Percentiles rank a stretch among this genome's conserved stretches.
These are phyloP conservation scores for Vachellia collinsii DNA, from an alignment of 306 rosid species.

Conservation along the genomic window DNA sequence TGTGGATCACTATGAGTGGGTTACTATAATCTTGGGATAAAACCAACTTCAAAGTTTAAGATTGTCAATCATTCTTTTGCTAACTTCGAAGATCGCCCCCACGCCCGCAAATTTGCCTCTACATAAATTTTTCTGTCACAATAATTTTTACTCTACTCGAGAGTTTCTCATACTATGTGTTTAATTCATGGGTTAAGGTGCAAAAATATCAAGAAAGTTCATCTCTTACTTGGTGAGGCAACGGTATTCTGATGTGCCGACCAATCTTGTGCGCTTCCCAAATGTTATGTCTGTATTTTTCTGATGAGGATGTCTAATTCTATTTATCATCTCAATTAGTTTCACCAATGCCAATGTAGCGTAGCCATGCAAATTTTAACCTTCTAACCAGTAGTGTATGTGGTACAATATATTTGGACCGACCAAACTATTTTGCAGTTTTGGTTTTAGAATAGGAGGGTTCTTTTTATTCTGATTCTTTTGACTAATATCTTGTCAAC, in stretches of 20 bases:
- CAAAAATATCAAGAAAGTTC: not conserved
- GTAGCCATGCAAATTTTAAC: slow-evolving; percentile 7
- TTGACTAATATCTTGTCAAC: slow-evolving; percentile 29
- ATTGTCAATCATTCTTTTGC: too few species aligned
- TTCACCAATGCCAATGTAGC: slow-evolving; percentile 15
- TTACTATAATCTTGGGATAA: not conserved
- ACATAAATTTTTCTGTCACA: too few species aligned
- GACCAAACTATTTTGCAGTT: not conserved
- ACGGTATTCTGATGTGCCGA: not conserved
- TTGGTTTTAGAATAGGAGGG: slow-evolving; percentile 12
- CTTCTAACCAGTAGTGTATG: slow-evolving; percentile 14
- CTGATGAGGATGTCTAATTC: slow-evolving; percentile 16
- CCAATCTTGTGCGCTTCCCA: not conserved
- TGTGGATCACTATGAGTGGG: not conserved
- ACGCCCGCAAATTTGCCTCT: too few species aligned
- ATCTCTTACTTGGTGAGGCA: not conserved
- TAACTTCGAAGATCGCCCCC: too few species aligned
- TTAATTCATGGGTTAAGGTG: not conserved
- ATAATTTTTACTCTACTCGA: too few species aligned
- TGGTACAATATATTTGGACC: not conserved
- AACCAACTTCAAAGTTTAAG: too few species aligned
- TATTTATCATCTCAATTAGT: slow-evolving; percentile 15
- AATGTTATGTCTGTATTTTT: slow-evolving; percentile 1
- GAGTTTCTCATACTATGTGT: not conserved
- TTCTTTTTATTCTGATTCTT: not conserved